Conservation (phyloP, 2,329 filamentous ascomycete species). For the Fusarium armeniacum region DNA sequence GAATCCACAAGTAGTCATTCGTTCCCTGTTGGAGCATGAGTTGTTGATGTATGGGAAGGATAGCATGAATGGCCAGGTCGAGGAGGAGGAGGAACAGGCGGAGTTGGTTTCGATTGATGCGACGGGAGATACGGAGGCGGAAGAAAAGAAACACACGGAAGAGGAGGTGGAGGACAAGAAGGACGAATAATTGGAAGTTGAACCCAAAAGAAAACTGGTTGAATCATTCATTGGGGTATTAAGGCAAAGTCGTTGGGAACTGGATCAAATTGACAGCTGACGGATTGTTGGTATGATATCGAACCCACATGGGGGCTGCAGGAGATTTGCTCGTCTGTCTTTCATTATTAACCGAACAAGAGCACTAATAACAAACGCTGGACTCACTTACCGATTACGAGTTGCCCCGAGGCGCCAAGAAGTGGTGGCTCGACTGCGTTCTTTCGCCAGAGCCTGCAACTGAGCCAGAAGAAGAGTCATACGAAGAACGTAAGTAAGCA, state of each 20-base stretch:
- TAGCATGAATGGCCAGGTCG: background rate
- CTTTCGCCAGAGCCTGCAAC: too few relatives aligned
- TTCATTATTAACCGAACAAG: too few relatives aligned
- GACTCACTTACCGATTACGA: too few relatives aligned
- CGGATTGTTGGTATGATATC: background rate
- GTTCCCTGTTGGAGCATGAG: background rate
- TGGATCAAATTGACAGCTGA: background rate
- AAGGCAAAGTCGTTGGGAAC: background rate
- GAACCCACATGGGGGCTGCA: too few relatives aligned
- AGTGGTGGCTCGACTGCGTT: too few relatives aligned
- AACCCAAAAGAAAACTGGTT: rapidly evolving
- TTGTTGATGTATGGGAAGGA: background rate
- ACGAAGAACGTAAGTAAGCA: too few relatives aligned
- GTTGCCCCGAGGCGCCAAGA: too few relatives aligned
- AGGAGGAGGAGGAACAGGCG: background rate
- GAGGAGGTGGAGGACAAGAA: background rate
- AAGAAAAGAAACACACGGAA: background rate
- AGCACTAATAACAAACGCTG: too few relatives aligned
- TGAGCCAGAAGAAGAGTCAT: too few relatives aligned
- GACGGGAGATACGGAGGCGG: rapidly evolving
- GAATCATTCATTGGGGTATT: background rate
- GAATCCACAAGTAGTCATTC: background rate
- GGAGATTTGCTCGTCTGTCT: too few relatives aligned
- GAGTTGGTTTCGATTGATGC: rapidly evolving
- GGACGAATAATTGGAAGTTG: background rate